A percentile compares a stretch with the other conserved stretches of the same genome.
phyloP scores from a whole-genome alignment of 768 basidiomycete species.

The Tulasnella sp. region DNA sequence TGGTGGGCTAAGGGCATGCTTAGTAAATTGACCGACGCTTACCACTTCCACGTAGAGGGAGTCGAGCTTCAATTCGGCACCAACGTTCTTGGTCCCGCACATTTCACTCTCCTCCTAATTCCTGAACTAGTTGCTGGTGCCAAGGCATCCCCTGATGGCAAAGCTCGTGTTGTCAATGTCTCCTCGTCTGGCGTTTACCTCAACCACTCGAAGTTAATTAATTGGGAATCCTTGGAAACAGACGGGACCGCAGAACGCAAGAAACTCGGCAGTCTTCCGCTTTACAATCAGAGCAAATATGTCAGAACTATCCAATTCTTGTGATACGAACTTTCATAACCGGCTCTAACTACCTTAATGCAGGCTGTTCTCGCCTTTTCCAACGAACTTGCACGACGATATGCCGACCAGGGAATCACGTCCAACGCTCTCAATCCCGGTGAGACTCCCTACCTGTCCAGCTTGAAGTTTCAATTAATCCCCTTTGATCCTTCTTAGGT shows the following conservation, averaged over 20 bases:
- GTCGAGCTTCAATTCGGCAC: constrained; percentile 24
- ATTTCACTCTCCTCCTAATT: constrained; percentile 22
- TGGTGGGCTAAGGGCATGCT: not conserved
- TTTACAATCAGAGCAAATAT: constrained; percentile 39
- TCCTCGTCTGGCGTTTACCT: constrained; percentile 20
- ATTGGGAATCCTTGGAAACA: too few relatives aligned
- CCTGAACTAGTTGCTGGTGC: constrained; percentile 22
- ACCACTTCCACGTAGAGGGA: constrained; percentile 1
- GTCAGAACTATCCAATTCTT: not conserved
- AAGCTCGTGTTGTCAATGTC: constrained; percentile 25
- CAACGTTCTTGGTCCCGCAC: constrained; percentile 21
- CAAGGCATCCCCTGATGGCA: constrained; percentile 18
- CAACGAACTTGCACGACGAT: constrained; percentile 27
- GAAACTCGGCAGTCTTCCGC: too few relatives aligned
- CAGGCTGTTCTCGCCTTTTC: constrained; percentile 30
- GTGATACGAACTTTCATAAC: too few relatives aligned
- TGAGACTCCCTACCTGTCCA: constrained; percentile 7
- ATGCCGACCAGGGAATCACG: constrained; percentile 27
- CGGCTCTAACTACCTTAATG: not conserved
- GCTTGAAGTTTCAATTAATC: not conserved
- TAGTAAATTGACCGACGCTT: not conserved
- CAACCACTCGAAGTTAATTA: not conserved
- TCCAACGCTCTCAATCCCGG: constrained; percentile 31
- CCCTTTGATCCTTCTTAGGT: not conserved
- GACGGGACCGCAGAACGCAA: too few relatives aligned